Evolutionary conservation across 768 basidiomycete species (phyloP).

Genomic region (Lentinula edodes): DNA sequence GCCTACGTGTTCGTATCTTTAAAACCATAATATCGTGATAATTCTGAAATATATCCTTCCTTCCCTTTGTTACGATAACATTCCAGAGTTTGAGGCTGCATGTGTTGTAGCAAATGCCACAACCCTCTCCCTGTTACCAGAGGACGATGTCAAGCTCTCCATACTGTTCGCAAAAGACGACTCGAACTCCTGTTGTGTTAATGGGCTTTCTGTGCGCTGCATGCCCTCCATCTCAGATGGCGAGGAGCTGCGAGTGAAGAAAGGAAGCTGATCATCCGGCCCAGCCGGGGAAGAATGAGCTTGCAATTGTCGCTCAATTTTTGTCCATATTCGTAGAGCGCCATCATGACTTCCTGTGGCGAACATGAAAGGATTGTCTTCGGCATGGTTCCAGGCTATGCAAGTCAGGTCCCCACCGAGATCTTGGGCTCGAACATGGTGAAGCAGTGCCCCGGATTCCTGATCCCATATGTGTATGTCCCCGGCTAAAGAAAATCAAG

Average conservation of each 20-base stretch:
- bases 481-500: slow-evolving; percentile 41
- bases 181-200: slow-evolving; percentile 8
- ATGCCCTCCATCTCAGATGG: slow-evolving; percentile 6
- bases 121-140: not conserved
- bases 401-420: slow-evolving; percentile 71
- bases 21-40: not conserved
- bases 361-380: slow-evolving; percentile 63
- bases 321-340: slow-evolving; percentile 68
- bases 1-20: not conserved
- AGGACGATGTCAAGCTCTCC: not conserved
- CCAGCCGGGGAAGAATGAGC: not conserved
- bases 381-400: slow-evolving; percentile 72
- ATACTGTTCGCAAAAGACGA: slow-evolving; percentile 2
- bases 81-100: not conserved
- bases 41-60: not conserved
- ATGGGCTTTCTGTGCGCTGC: slow-evolving; percentile 9
- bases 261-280: not conserved
- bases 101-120: not conserved
- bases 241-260: slow-evolving; percentile 5
- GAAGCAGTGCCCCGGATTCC: slow-evolving; percentile 68
- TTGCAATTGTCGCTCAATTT: slow-evolving; percentile 15
- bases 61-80: not conserved
- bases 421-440: slow-evolving; percentile 59
- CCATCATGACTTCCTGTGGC: slow-evolving; percentile 79
- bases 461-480: slow-evolving; percentile 86